Percentiles rank a stretch among this genome's conserved stretches.
phyloP scores from a whole-genome alignment of 306 rosid species.

The Acmispon strigosus region DNA sequence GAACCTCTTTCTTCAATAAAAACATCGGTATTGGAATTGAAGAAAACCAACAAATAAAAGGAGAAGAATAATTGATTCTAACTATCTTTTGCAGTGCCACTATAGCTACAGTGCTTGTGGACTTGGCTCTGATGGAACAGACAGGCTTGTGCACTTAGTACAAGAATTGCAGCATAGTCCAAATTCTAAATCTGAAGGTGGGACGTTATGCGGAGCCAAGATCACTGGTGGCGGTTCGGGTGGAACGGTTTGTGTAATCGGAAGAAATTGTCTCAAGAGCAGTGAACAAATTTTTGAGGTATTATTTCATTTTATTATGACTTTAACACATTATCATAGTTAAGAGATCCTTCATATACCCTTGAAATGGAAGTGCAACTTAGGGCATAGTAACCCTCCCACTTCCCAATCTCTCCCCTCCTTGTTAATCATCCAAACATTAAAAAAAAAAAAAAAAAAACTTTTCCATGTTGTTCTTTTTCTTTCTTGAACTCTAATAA shows the following conservation, averaged over 20 bases:
- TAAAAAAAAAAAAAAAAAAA: neutral
- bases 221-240: conserved; percentile 97
- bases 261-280: conserved; percentile 64
- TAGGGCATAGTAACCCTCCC: neutral
- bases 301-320: conserved; percentile 11
- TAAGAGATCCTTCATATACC: neutral
- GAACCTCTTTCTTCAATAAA: neutral
- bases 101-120: conserved; percentile 85
- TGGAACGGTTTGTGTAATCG: conserved; percentile 87
- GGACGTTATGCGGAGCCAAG: conserved; percentile 78
- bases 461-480: neutral
- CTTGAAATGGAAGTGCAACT: no score
- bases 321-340: neutral
- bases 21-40: neutral
- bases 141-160: conserved; percentile 80
- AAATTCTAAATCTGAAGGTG: conserved; percentile 49
- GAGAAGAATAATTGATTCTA: no score
- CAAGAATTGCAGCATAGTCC: conserved; percentile 73
- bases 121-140: conserved; percentile 87
- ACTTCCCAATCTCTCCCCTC: neutral
- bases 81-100: conserved; percentile 63
- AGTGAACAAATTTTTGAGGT: conserved; percentile 87
- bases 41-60: neutral
- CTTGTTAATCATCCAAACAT: neutral
- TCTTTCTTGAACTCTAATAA: no score